Conservation (phyloP, 768 basidiomycete genomes). For the Trametes elegans region DNA sequence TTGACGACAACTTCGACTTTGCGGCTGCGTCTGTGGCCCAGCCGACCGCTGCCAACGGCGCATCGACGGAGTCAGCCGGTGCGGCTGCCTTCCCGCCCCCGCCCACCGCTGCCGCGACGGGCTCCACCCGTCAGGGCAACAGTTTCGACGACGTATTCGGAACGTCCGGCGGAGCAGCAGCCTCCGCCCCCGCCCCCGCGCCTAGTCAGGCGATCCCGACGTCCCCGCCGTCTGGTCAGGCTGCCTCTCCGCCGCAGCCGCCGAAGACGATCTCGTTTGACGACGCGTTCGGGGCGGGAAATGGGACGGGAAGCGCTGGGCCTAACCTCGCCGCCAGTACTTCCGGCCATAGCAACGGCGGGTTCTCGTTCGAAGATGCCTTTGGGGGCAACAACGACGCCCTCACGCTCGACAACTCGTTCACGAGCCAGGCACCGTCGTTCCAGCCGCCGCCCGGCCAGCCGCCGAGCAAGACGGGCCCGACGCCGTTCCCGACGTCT, state of each 20-base stretch:
- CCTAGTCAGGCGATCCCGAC: slow-evolving; percentile 11
- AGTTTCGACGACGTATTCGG: slow-evolving; percentile 38
- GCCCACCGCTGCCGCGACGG: slow-evolving; percentile 12
- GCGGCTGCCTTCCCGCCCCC: slow-evolving; percentile 12
- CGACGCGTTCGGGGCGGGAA: slow-evolving; percentile 42
- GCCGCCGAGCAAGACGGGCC: slow-evolving; percentile 22
- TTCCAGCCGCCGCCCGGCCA: slow-evolving; percentile 32
- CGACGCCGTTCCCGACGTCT: slow-evolving; percentile 36
- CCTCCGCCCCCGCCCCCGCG: slow-evolving; percentile 14
- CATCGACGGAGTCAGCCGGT: slow-evolving; percentile 11
- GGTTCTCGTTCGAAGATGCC: slow-evolving; percentile 53
- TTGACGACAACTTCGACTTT: slow-evolving; percentile 70
- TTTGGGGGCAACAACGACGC: slow-evolving; percentile 49
- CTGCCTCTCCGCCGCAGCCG: not conserved
- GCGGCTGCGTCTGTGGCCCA: slow-evolving; percentile 36
- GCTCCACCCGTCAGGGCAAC: slow-evolving; percentile 17
- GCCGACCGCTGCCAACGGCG: slow-evolving; percentile 33
- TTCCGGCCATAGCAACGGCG: slow-evolving; percentile 18
- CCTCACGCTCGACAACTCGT: slow-evolving; percentile 40
- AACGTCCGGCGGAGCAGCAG: slow-evolving; percentile 4
- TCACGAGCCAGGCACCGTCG: slow-evolving; percentile 31
- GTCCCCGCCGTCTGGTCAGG: slow-evolving; percentile 8
- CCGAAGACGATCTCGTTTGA: slow-evolving; percentile 40
- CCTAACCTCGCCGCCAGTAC: slow-evolving; percentile 3
- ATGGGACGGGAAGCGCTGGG: slow-evolving; percentile 24